Evolutionary conservation across 2,329 filamentous ascomycete species (phyloP).

Genomic region (Penicillium sp.): DNA sequence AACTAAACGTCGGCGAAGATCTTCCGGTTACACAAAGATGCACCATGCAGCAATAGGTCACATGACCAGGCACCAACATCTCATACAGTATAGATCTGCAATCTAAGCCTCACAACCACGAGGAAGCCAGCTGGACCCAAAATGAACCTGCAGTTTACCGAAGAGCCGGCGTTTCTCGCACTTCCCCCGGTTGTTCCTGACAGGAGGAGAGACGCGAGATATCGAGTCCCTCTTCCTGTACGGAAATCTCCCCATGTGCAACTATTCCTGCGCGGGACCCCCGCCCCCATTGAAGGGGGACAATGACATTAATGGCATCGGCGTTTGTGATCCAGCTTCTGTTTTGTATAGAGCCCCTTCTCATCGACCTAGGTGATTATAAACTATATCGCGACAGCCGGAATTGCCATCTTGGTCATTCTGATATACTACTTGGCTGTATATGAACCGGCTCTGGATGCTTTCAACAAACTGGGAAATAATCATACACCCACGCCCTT

Average conservation of each 20-base stretch:
- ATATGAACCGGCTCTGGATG: conserved; percentile 4
- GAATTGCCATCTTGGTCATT: conserved; percentile 4
- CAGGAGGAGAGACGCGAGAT: background rate
- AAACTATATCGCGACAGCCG: conserved; percentile 7
- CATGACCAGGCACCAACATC: too few relatives aligned
- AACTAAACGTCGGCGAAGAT: too few relatives aligned
- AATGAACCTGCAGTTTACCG: too few relatives aligned
- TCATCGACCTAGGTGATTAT: conserved; percentile 6
- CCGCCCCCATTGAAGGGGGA: background rate
- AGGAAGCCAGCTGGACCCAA: too few relatives aligned
- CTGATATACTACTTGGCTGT: conserved; percentile 3
- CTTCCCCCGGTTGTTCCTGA: background rate
- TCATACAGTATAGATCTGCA: too few relatives aligned
- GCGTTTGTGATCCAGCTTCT: background rate
- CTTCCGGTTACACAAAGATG: too few relatives aligned
- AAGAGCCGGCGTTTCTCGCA: too few relatives aligned
- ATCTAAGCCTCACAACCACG: too few relatives aligned
- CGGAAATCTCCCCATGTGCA: background rate
- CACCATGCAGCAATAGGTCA: too few relatives aligned
- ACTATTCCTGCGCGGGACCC: background rate
- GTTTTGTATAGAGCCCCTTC: conserved; percentile 24
- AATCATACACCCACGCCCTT: background rate
- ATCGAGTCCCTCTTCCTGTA: too few relatives aligned
- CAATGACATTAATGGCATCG: background rate
- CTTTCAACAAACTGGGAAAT: background rate